A percentile compares a stretch with the other conserved stretches of the same genome.
Evolutionary conservation across 805 yeast species (phyloP).

Genomic region (Sporopachydermia lactativora): DNA sequence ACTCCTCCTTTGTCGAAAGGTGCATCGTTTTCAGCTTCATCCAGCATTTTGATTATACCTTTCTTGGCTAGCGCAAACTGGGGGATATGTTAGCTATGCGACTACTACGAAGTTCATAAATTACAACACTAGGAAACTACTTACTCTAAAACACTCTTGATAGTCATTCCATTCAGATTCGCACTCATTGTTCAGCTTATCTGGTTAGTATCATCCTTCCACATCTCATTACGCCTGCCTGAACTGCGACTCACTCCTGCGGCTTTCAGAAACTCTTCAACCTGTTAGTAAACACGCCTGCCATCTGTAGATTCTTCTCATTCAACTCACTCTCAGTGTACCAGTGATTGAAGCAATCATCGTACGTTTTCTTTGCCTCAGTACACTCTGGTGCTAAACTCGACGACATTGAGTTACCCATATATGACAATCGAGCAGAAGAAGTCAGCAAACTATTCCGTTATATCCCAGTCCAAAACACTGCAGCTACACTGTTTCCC

Average conservation of each 20-base stretch:
- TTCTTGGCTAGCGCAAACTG: slow-evolving; percentile 45
- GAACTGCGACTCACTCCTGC: slow-evolving; percentile 16
- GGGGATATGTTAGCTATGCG: too few relatives aligned
- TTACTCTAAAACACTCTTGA: slow-evolving; percentile 68
- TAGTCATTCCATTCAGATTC: slow-evolving; percentile 79
- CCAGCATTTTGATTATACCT: slow-evolving; percentile 71
- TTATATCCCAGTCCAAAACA: background rate
- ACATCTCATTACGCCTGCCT: background rate
- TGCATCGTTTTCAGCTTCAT: slow-evolving; percentile 80
- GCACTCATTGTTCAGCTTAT: slow-evolving; percentile 69
- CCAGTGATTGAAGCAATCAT: slow-evolving; percentile 90
- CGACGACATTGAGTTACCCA: slow-evolving; percentile 68
- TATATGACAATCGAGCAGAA: too few relatives aligned
- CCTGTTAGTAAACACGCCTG: too few relatives aligned
- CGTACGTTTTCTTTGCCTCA: slow-evolving; percentile 70
- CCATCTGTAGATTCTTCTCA: too few relatives aligned
- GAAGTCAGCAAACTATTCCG: too few relatives aligned
- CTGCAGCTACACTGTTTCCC: background rate
- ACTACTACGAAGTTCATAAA: too few relatives aligned
- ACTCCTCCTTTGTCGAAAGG: slow-evolving; percentile 72
- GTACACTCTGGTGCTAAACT: slow-evolving; percentile 98
- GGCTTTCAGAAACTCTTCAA: slow-evolving; percentile 45
- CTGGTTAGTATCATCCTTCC: slow-evolving; percentile 6
- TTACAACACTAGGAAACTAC: too few relatives aligned
- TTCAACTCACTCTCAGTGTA: slow-evolving; percentile 66